phyloP scores from a whole-genome alignment of 2,329 filamentous ascomycete species.

The Byssothecium circinans region DNA sequence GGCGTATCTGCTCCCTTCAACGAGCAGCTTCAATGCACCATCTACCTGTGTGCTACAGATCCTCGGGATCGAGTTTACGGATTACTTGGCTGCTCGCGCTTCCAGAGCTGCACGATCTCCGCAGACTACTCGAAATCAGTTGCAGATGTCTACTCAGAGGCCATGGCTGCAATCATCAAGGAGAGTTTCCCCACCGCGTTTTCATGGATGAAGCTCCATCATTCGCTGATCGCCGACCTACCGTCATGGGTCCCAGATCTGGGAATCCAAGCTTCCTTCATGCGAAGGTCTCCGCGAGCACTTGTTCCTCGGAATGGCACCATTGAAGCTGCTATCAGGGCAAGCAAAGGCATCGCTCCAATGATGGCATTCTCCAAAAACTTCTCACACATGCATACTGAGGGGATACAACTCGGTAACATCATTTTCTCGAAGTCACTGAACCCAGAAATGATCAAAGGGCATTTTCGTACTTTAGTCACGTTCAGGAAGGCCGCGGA shows the following conservation, averaged over 20 bases:
- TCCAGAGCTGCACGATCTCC: background rate
- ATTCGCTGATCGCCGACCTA: background rate
- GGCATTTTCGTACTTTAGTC: background rate
- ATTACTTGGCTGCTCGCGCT: slow-evolving; percentile 12
- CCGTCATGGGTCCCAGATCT: slow-evolving; percentile 10
- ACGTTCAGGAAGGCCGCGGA: background rate
- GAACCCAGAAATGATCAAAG: background rate
- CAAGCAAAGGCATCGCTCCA: background rate
- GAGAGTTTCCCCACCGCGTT: background rate
- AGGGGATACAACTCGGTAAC: background rate
- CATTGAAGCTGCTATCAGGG: background rate
- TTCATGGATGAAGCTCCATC: background rate
- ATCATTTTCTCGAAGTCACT: background rate
- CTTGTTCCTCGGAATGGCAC: background rate
- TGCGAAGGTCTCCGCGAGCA: background rate
- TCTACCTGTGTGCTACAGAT: slow-evolving; percentile 9
- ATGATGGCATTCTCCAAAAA: background rate
- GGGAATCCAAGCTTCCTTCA: background rate
- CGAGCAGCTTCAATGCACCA: background rate
- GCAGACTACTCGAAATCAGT: slow-evolving; percentile 14
- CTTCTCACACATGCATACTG: background rate
- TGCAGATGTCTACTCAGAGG: slow-evolving; percentile 6
- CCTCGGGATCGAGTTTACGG: slow-evolving; percentile 18
- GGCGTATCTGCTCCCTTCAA: background rate
- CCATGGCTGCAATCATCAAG: slow-evolving; percentile 6